Base-by-base conservation (phyloP, 75 land plant species). In the Pseudotsuga menziesii region DNA sequence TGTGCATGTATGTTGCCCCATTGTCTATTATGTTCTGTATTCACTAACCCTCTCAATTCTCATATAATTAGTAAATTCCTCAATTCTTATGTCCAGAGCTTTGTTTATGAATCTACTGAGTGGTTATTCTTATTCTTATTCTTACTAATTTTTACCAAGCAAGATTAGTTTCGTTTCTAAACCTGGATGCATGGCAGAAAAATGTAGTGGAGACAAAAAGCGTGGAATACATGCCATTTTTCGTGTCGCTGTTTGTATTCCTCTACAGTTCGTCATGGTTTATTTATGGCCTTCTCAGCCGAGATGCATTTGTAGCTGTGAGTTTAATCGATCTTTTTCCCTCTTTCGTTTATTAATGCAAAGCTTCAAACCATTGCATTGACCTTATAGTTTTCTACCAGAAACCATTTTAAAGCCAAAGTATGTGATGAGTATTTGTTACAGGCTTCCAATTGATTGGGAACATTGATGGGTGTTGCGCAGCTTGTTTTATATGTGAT, bases 391-490 rank as follows among this genome's bases (percentile, higher is more conserved):
- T 9, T 48, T 48, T 48, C 12, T 48, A 0, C 54, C 11, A 9
- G 12, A 48, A 9, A 48, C 54, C 54, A 48, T 48, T 48, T 48
- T 1, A 48, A 48, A 48, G 12, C 54, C 12, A 48, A 48, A 9
- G 11, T 9, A 48, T 11, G 54, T 9, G 8, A 2, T 64, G 15
- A 4, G 11, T 23, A 2, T 4, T 58, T 44, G 25, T 4, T 39
- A 32, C 78, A 81, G 86, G 78, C 82, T 29, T 84, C 86, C 39
- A 84, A 84, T 74, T 80, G 86, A 54, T 26, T 84, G 26, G 86
- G 86, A 54, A 56, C 75, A n/a, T 57, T 78, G 14, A 55, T 79
- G 57, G 75, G 85, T 9, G 59, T 70, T 4, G 74, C 73, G 2
- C 86, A 84, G 48, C 84, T 84, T 19, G 60, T 73, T 39, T 7